phyloP scores from a whole-genome alignment of 1,284 basidiomycete species.

The Ceratobasidium sp. region DNA sequence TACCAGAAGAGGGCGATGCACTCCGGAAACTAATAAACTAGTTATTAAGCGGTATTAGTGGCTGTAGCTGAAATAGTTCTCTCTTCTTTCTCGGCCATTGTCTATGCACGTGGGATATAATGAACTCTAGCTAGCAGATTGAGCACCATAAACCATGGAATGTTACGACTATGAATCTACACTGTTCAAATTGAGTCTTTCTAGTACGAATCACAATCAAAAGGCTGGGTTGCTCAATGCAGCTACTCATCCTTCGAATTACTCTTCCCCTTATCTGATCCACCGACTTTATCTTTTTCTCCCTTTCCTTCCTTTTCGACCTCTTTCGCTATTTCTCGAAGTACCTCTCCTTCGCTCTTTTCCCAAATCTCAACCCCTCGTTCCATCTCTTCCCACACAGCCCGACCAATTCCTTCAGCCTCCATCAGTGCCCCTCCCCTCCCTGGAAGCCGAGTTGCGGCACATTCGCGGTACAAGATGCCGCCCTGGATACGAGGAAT shows the following conservation, averaged over 20 bases:
- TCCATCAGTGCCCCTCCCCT: conserved; percentile 69
- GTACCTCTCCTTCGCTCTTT: conserved; percentile 35
- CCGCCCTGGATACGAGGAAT: conserved; percentile 73
- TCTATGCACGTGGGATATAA: too few species aligned
- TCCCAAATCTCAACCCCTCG: conserved; percentile 45
- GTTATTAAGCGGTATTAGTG: too few species aligned
- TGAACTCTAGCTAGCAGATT: too few species aligned
- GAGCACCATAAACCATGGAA: too few species aligned
- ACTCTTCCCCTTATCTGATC: conserved; percentile 65
- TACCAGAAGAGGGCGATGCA: conserved; percentile 13
- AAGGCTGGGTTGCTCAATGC: neutral
- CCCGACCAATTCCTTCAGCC: conserved; percentile 73
- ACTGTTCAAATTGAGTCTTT: too few species aligned
- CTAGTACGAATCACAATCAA: neutral
- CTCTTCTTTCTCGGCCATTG: too few species aligned
- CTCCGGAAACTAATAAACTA: neutral
- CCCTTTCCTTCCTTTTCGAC: conserved; percentile 58
- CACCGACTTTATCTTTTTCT: conserved; percentile 67
- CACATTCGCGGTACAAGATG: conserved; percentile 80
- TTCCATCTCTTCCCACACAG: conserved; percentile 78
- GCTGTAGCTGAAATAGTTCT: too few species aligned
- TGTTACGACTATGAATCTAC: too few species aligned
- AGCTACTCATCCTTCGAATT: neutral
- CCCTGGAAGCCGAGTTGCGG: conserved; percentile 68
- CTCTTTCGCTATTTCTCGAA: conserved; percentile 37